phyloP scores from a whole-genome alignment of 225 moss, liverwort and hornwort species.

The Bryoerythrophyllum caledonicum region DNA sequence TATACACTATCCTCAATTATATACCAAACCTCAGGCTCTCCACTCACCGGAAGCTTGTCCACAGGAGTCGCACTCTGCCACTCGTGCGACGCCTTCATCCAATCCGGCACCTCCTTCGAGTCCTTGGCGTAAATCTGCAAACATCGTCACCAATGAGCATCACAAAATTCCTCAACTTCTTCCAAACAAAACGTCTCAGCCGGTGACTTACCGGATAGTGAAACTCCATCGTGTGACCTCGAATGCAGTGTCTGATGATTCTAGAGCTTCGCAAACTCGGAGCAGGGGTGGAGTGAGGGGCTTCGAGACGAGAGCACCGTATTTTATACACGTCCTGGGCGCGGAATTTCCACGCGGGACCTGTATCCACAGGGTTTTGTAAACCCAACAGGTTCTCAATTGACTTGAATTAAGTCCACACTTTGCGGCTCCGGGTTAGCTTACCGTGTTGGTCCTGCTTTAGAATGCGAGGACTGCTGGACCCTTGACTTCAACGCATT shows the following conservation, averaged over 20 bases:
- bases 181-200: too few species aligned
- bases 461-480: not conserved
- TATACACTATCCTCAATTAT: not conserved
- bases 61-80: constrained; percentile 37
- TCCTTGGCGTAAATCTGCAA: constrained; percentile 46
- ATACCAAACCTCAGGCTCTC: not conserved
- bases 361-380: not conserved
- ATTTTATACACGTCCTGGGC: not conserved
- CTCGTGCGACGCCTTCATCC: constrained; percentile 36
- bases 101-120: constrained; percentile 44
- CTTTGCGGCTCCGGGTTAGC: not conserved
- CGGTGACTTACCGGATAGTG: constrained; percentile 12
- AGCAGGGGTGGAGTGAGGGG: too few species aligned
- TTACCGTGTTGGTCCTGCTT: not conserved
- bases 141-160: not conserved
- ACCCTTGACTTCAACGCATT: too few species aligned
- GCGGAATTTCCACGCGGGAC: not conserved
- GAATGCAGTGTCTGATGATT: not conserved
- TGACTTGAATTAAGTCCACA: not conserved
- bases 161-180: not conserved
- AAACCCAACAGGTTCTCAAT: not conserved
- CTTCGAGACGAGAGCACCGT: not conserved
- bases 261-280: not conserved
- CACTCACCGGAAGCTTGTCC: constrained; percentile 33
- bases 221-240: not conserved